A percentile compares a stretch with the other conserved stretches of the same genome.
Conservation (phyloP, 192 early-diverging fungal genomes). For the Coemansia sp. region DNA sequence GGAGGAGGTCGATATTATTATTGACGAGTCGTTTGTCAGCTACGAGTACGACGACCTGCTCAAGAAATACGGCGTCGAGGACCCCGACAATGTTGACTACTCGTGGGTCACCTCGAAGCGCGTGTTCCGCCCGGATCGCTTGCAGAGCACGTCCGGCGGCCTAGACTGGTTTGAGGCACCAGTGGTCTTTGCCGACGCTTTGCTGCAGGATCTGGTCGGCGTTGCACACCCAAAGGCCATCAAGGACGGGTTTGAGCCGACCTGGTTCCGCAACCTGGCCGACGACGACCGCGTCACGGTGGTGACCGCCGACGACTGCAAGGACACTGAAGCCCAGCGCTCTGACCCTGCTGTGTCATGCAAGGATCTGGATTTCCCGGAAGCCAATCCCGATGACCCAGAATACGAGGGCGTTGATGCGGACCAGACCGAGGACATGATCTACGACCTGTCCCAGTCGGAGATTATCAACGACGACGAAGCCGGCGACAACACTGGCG, state of each 20-base stretch:
- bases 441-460: conserved; percentile 41
- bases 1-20: conserved; percentile 55
- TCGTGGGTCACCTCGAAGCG: conserved; percentile 60
- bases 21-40: conserved; percentile 64
- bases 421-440: conserved; percentile 36
- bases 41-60: conserved; percentile 48
- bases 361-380: conserved; percentile 31
- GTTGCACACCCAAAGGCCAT: conserved; percentile 55
- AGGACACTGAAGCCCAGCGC: conserved; percentile 36
- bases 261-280: conserved; percentile 70
- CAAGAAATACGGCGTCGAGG: conserved; percentile 53
- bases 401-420: conserved; percentile 31
- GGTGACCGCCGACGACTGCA: conserved; percentile 51
- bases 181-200: conserved; percentile 59
- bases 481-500: neutral
- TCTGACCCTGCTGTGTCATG: conserved; percentile 23
- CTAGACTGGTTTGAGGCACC: conserved; percentile 68
- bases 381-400: conserved; percentile 26
- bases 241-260: conserved; percentile 45
- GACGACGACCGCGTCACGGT: conserved; percentile 49
- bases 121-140: conserved; percentile 64
- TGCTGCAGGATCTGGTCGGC: conserved; percentile 65
- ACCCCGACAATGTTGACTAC: conserved; percentile 30
- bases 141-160: conserved; percentile 56
- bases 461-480: conserved; percentile 19